Base-by-base conservation (phyloP, 768 basidiomycete species). In the Epithele typhae region DNA sequence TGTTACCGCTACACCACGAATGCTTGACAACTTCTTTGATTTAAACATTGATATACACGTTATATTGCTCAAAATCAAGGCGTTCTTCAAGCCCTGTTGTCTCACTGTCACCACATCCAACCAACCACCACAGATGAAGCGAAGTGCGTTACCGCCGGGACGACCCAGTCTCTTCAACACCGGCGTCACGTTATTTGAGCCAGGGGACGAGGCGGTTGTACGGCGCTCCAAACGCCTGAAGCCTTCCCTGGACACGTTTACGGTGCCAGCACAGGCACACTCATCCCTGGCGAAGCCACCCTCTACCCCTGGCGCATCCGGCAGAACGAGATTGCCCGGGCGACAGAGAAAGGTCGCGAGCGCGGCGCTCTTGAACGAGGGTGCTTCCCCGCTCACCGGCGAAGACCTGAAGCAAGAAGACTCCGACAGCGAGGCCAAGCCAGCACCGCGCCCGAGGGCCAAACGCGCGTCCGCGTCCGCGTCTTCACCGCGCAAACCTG, bases 1-100 rank as follows among this genome's bases (percentile, higher is more conserved):
- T 84, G 84, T 85, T 84, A 84, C 83, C 83, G 77, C 68, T 85
- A 84, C 82, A 83, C 82, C 79, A 84, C 59, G 52, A 53, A 59
- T 61, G 66, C 65, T 14, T 36, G 35, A 7, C 9, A 30, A 7
- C 27, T 30, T 30, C 27, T 30, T 7, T 30, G n/a, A n/a, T n/a
- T n/a, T n/a, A n/a, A n/a, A n/a, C n/a, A n/a, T n/a, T n/a, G n/a
- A n/a, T n/a, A n/a, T n/a, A 14, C 21, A 9, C 38, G 38, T 24
- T 36, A 12, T 36, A 18, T 12, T n/a, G 15, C n/a, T 6, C 19
- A n/a, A n/a, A n/a, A n/a, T n/a, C n/a, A n/a, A n/a, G n/a, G n/a
- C n/a, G n/a, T n/a, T n/a, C n/a, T n/a, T n/a, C n/a, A n/a, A n/a
- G n/a, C n/a, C n/a, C n/a, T n/a, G n/a, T n/a, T n/a, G n/a, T n/a